Percentiles rank a stretch among this genome's conserved stretches.
These are phyloP conservation scores for Acanthamoeba quina DNA, from an alignment of 208 protist species.

Conservation along the genomic window DNA sequence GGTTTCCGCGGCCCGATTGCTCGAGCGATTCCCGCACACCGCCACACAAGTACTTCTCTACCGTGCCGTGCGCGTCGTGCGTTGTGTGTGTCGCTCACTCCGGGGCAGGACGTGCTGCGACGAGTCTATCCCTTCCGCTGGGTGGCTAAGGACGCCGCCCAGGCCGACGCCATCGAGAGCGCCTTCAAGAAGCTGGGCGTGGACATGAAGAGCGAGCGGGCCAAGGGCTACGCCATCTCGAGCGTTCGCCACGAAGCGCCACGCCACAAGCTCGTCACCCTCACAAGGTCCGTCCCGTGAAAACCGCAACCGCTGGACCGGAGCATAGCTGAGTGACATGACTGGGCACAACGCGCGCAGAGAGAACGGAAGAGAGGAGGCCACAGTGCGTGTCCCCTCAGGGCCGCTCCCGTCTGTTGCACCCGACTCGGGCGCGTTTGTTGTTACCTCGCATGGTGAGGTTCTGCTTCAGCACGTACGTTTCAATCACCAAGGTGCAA, in stretches of 20 bases:
- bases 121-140: slow-evolving; percentile 47
- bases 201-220: background rate
- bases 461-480: background rate
- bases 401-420: background rate
- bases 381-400: background rate
- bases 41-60: background rate
- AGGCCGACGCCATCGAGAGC: slow-evolving; percentile 7
- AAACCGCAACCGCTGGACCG: no score
- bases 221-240: background rate
- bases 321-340: background rate
- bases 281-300: background rate
- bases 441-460: background rate
- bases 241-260: background rate
- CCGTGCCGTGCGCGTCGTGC: background rate
- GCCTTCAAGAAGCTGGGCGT: slow-evolving; percentile 33
- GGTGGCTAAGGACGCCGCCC: slow-evolving; percentile 22
- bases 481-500: no score
- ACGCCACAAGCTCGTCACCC: background rate
- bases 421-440: background rate
- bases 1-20: background rate
- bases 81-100: background rate
- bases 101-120: background rate
- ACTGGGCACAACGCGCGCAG: background rate
- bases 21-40: slow-evolving; percentile 37
- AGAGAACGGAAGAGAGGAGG: background rate